Conservation (phyloP, 371 early-diverging fungal species). For the Saksenaea vasiformis region DNA sequence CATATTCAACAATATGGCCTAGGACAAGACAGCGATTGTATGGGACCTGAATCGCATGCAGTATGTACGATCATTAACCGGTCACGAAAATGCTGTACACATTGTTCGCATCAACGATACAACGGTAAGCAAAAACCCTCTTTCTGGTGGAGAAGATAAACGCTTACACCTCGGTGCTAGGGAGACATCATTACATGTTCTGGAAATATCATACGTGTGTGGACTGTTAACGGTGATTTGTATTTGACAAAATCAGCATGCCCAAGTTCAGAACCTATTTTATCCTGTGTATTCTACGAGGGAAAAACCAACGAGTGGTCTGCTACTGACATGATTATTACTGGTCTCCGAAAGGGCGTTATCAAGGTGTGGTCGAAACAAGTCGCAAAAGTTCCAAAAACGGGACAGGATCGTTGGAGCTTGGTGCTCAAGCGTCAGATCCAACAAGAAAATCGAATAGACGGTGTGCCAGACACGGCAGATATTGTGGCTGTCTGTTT, state of each 20-base stretch:
- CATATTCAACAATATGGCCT: background rate
- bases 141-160: background rate
- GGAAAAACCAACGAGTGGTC: slow-evolving; percentile 48
- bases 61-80: slow-evolving; percentile 62
- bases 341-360: slow-evolving; percentile 62
- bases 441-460: slow-evolving; percentile 25
- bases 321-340: slow-evolving; percentile 49
- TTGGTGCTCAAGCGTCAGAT: slow-evolving; percentile 33
- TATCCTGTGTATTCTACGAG: slow-evolving; percentile 63
- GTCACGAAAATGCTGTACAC: slow-evolving; percentile 62
- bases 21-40: slow-evolving; percentile 72
- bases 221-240: slow-evolving; percentile 77
- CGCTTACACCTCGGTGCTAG: slow-evolving; percentile 18
- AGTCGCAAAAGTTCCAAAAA: slow-evolving; percentile 29
- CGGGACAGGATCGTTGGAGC: slow-evolving; percentile 31
- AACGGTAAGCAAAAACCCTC: slow-evolving; percentile 34
- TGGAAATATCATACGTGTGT: slow-evolving; percentile 59
- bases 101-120: slow-evolving; percentile 63
- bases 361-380: slow-evolving; percentile 53
- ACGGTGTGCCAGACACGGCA: slow-evolving; percentile 17
- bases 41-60: slow-evolving; percentile 78
- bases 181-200: slow-evolving; percentile 77
- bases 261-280: slow-evolving; percentile 58
- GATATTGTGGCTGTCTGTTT: slow-evolving; percentile 52
- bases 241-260: slow-evolving; percentile 58